These are phyloP conservation scores for Candida methanosorbosa DNA, from an alignment of 805 yeast species.

Conservation along the genomic window DNA sequence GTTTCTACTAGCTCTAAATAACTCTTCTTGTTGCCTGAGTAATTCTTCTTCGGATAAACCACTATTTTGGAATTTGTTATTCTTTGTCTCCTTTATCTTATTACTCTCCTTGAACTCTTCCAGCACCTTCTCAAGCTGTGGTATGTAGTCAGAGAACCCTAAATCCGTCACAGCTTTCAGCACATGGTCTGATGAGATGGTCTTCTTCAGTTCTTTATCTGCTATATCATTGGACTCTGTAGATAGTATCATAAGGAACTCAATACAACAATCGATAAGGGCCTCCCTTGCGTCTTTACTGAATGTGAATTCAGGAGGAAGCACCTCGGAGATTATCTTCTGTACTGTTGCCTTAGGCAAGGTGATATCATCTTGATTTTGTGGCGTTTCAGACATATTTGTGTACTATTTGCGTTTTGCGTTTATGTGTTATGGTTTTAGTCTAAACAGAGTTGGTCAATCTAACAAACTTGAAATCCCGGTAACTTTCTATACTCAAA, in stretches of 20 bases:
- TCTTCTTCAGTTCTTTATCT: constrained; percentile 90
- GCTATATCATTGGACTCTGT: constrained; percentile 95
- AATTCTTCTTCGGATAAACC: constrained; percentile 91
- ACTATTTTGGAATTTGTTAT: constrained; percentile 86
- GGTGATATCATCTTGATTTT: constrained; percentile 25
- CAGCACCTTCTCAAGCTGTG: constrained; percentile 69
- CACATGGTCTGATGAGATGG: constrained; percentile 95
- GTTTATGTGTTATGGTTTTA: too few relatives aligned
- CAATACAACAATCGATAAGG: constrained; percentile 91
- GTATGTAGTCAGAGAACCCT: constrained; percentile 81
- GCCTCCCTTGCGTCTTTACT: constrained; percentile 93
- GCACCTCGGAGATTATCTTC: constrained; percentile 82
- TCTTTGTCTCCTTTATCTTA: constrained; percentile 84
- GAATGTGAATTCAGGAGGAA: constrained; percentile 81
- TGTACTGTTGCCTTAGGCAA: constrained; percentile 78
- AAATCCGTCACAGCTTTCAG: constrained; percentile 79
- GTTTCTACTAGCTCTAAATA: constrained; percentile 50
- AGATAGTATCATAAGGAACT: constrained; percentile 88
- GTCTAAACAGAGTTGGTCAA: too few relatives aligned
- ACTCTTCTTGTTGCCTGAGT: constrained; percentile 83
- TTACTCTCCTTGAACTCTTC: constrained; percentile 82
- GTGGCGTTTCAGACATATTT: too few relatives aligned
- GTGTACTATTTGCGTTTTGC: too few relatives aligned
- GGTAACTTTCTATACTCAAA: too few relatives aligned
- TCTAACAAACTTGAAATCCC: too few relatives aligned